Conservation (phyloP, 768 basidiomycete genomes). For the Rhizopogon rudus region DNA sequence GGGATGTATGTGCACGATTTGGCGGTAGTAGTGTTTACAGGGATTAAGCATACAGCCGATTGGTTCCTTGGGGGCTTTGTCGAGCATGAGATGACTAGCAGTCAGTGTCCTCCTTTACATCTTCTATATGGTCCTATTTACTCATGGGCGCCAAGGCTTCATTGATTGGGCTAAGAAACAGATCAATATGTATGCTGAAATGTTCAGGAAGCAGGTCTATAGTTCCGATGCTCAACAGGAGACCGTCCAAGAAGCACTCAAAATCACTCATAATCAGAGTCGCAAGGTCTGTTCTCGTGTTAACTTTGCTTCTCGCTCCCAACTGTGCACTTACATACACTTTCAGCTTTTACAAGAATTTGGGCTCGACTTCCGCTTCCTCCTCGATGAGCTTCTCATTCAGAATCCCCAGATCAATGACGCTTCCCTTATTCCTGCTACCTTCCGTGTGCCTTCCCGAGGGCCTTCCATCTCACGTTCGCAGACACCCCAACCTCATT, state of each 20-base stretch:
- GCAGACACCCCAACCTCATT: slow-evolving; percentile 9
- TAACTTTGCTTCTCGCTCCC: not conserved
- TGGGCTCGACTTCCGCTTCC: slow-evolving; percentile 89
- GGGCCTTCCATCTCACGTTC: slow-evolving; percentile 15
- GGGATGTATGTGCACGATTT: slow-evolving; percentile 83
- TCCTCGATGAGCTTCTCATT: slow-evolving; percentile 72
- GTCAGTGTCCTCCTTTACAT: slow-evolving; percentile 40
- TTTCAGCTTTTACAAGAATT: slow-evolving; percentile 81
- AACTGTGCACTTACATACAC: not conserved
- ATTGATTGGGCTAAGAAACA: slow-evolving; percentile 92
- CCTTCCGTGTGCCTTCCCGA: slow-evolving; percentile 17
- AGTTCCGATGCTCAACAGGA: slow-evolving; percentile 68
- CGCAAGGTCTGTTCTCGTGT: slow-evolving; percentile 56
- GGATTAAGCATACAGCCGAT: slow-evolving; percentile 95
- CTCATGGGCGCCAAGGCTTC: slow-evolving; percentile 53
- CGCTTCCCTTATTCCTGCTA: slow-evolving; percentile 23
- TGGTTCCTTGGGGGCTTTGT: slow-evolving; percentile 97
- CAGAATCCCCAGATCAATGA: slow-evolving; percentile 41
- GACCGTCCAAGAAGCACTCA: slow-evolving; percentile 72
- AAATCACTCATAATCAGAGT: slow-evolving; percentile 76
- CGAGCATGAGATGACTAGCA: slow-evolving; percentile 90
- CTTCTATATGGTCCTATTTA: not conserved
- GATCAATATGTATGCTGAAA: slow-evolving; percentile 75
- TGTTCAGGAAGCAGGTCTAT: slow-evolving; percentile 90
- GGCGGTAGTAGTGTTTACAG: slow-evolving; percentile 85